Evolutionary conservation across 73 alveolate species (phyloP).

Genomic region (Tetrahymena elliotti): DNA sequence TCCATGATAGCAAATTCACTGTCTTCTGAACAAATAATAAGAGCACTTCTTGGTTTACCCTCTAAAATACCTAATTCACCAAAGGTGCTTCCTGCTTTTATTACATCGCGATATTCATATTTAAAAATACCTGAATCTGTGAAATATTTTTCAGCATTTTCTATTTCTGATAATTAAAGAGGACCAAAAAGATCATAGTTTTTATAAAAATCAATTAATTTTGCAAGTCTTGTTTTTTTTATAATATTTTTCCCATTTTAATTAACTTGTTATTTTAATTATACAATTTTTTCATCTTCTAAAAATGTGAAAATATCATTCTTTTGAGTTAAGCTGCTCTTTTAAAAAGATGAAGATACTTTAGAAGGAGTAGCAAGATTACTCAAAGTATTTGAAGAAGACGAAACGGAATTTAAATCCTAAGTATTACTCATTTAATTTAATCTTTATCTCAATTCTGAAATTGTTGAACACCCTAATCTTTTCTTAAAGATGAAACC

Average conservation of each 20-base stretch:
- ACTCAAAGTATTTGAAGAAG: not conserved
- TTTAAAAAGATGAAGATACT: not conserved
- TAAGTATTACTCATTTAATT: not conserved
- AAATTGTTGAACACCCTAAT: not conserved
- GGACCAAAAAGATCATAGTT: not conserved
- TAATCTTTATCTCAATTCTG: not conserved
- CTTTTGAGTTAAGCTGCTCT: not conserved
- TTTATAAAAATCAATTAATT: not conserved
- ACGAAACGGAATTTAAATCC: not conserved
- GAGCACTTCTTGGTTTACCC: not conserved
- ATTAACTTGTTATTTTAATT: not conserved
- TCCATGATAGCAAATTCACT: not conserved
- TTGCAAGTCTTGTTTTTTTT: not conserved
- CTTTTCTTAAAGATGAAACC: not conserved
- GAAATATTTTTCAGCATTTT: not conserved
- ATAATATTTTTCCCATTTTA: not conserved
- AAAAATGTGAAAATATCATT: not conserved
- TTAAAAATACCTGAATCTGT: not conserved
- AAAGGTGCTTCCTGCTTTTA: not conserved
- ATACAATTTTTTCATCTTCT: not conserved
- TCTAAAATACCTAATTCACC: not conserved
- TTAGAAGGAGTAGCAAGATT: not conserved
- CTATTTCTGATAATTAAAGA: not conserved
- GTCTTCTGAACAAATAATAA: not conserved
- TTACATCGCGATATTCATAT: not conserved